Evolutionary conservation across 768 basidiomycete species (phyloP).

Genomic region (Trametes coccinea): DNA sequence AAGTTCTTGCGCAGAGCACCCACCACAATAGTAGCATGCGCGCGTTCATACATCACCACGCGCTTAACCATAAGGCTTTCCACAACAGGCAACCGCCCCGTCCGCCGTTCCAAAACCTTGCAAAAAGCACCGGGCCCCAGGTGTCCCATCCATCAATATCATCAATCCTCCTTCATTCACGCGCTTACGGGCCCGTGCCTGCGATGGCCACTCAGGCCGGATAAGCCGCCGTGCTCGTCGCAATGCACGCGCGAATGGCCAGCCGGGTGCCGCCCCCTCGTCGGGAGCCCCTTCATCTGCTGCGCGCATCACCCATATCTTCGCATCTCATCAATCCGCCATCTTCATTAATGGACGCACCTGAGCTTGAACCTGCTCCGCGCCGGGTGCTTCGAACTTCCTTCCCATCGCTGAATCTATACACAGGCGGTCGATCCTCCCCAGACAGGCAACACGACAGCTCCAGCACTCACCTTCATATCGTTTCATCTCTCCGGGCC

Average conservation of each 20-base stretch:
- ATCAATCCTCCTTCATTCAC: not conserved
- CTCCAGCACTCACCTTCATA: not conserved
- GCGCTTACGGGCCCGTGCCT: not conserved
- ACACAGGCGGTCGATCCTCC: not conserved
- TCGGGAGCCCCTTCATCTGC: not conserved
- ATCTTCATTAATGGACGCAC: not conserved
- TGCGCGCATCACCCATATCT: not conserved
- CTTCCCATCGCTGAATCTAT: not conserved
- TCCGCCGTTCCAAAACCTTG: not conserved
- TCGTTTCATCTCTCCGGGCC: not conserved
- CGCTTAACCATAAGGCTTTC: not conserved
- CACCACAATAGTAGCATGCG: not conserved
- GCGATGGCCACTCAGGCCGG: not conserved
- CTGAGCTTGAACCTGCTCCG: not conserved
- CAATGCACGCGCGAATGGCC: not conserved
- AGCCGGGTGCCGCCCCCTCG: not conserved
- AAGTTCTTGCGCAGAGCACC: too few relatives aligned
- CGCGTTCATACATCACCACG: not conserved
- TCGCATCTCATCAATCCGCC: not conserved
- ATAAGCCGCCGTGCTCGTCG: slow-evolving; percentile 3
- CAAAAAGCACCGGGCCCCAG: not conserved
- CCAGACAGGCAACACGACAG: not conserved
- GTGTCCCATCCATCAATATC: not conserved
- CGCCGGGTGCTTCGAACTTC: not conserved
- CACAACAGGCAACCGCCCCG: not conserved